These are phyloP conservation scores for Ophiostoma populinum DNA, from an alignment of 2,329 filamentous ascomycete genomes.

Conservation along the genomic window DNA sequence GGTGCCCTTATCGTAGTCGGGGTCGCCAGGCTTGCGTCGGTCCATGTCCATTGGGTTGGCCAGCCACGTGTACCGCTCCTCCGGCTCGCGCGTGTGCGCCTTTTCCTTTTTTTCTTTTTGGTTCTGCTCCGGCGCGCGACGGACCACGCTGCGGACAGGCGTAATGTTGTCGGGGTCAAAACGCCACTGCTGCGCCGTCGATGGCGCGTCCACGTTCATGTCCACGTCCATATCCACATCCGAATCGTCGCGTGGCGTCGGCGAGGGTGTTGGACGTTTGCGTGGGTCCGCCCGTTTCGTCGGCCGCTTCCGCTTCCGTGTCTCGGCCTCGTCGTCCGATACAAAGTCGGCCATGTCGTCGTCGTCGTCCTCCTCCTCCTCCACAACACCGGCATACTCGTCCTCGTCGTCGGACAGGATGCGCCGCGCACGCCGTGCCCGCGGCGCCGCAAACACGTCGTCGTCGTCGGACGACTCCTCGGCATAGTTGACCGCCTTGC, in stretches of 20 bases:
- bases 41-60: constrained; percentile 75
- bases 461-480: constrained; percentile 75
- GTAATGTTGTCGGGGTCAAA: constrained; percentile 32
- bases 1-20: constrained; percentile 80
- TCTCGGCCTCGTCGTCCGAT: constrained; percentile 70
- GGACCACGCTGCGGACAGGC: constrained; percentile 6
- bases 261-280: constrained; percentile 45
- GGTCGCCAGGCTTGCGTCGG: constrained; percentile 56
- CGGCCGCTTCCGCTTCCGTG: constrained; percentile 63
- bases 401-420: too few species aligned
- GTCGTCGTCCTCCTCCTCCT: constrained; percentile 52
- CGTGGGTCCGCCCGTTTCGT: constrained; percentile 33
- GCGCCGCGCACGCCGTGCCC: too few species aligned
- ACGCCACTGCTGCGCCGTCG: constrained; percentile 71
- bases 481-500: constrained; percentile 51
- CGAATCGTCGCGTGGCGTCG: constrained; percentile 14
- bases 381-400: constrained; percentile 30
- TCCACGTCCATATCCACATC: constrained; percentile 21
- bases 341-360: constrained; percentile 83
- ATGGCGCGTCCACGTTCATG: constrained; percentile 39
- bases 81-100: constrained; percentile 65
- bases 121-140: constrained; percentile 14
- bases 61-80: constrained; percentile 79
- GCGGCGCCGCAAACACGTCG: constrained; percentile 51
- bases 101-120: constrained; percentile 36